A percentile compares a stretch with the other conserved stretches of the same genome.
Evolutionary conservation across 148 eudicot genomes (phyloP).

Genomic region (Chenopodium berlandieri): DNA sequence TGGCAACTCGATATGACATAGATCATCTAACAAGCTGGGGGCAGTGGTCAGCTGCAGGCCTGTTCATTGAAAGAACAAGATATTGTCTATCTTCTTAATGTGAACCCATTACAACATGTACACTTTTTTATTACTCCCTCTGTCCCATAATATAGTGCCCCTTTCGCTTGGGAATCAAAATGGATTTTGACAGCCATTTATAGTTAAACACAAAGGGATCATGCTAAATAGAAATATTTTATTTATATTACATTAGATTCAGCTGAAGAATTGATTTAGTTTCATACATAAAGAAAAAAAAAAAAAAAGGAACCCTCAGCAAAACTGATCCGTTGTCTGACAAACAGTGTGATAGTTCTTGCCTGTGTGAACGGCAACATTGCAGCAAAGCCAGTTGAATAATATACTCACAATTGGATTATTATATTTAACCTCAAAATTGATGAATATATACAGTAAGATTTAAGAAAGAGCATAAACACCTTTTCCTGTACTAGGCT

Average conservation of each 20-base stretch:
- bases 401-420: background rate
- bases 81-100: constrained; percentile 22
- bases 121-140: too few relatives aligned
- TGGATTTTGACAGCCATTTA: background rate
- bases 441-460: background rate
- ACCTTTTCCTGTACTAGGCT: background rate
- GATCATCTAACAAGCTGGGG: constrained; percentile 31
- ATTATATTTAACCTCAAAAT: too few relatives aligned
- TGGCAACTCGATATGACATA: constrained; percentile 50
- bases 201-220: background rate
- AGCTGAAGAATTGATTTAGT: background rate
- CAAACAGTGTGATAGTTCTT: background rate
- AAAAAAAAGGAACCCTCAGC: background rate
- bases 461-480: background rate
- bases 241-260: background rate
- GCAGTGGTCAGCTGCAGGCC: constrained; percentile 26
- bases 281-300: background rate
- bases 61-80: constrained; percentile 44
- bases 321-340: background rate
- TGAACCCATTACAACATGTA: background rate
- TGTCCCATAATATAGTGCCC: too few relatives aligned
- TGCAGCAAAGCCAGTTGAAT: background rate
- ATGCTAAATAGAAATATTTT: background rate
- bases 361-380: background rate
- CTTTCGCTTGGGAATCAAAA: too few relatives aligned